A percentile compares a stretch with the other conserved stretches of the same genome.
These are phyloP conservation scores for Malus orientalis DNA, from an alignment of 306 rosid genomes.

Conservation along the genomic window DNA sequence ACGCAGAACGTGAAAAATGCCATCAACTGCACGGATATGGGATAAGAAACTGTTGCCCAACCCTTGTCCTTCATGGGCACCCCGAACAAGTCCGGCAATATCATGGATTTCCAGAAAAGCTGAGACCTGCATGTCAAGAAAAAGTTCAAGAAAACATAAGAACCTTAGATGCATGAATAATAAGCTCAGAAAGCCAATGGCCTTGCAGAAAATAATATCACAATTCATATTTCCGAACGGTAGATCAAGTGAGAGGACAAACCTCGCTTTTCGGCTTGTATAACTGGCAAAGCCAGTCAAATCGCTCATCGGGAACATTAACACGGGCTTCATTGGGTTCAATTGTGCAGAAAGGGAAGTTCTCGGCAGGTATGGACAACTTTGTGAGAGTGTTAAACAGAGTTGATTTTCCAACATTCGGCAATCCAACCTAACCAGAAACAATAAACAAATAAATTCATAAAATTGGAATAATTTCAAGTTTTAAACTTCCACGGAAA, in stretches of 20 bases:
- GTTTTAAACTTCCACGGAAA: background rate
- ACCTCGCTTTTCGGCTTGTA: slow-evolving; percentile 97
- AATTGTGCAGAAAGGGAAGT: slow-evolving; percentile 97
- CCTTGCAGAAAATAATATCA: background rate
- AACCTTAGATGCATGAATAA: background rate
- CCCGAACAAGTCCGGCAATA: slow-evolving; percentile 93
- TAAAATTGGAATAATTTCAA: no score
- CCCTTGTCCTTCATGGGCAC: slow-evolving; percentile 97
- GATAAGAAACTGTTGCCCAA: slow-evolving; percentile 96
- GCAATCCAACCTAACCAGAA: slow-evolving; percentile 81
- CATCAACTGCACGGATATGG: slow-evolving; percentile 98
- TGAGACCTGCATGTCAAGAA: slow-evolving; percentile 44
- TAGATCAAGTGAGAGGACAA: slow-evolving; percentile 4
- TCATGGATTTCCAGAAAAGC: slow-evolving; percentile 97
- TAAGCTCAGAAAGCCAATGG: background rate
- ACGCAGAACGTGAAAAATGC: slow-evolving; percentile 96
- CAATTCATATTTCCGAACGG: background rate
- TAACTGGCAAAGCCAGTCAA: slow-evolving; percentile 89
- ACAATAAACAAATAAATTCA: background rate
- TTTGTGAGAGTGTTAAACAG: slow-evolving; percentile 92
- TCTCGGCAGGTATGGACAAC: slow-evolving; percentile 90
- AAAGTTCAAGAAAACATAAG: background rate
- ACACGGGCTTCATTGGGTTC: slow-evolving; percentile 98
- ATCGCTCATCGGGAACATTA: slow-evolving; percentile 85
- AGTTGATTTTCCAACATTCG: slow-evolving; percentile 98